Percentiles rank a stretch among this genome's conserved stretches.
Evolutionary conservation across 1,139 yeast genomes (phyloP).

Genomic region (Protomyces gravidus): DNA sequence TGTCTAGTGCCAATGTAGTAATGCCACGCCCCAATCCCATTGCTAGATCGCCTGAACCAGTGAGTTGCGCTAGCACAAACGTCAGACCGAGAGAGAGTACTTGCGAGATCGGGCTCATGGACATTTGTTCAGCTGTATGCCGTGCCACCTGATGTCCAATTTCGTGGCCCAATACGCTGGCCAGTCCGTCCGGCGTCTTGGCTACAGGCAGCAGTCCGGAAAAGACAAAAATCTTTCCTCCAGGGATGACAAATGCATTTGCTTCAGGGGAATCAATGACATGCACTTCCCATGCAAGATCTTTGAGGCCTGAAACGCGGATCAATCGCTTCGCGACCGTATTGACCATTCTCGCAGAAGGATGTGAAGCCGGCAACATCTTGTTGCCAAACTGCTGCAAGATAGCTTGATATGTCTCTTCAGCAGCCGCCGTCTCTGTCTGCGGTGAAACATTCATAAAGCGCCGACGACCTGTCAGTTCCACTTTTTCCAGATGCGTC

Average conservation of each 20-base stretch:
- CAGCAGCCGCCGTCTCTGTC: constrained; percentile 65
- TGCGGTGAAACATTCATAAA: constrained; percentile 69
- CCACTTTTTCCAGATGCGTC: constrained; percentile 29
- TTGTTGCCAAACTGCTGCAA: constrained; percentile 42
- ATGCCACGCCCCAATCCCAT: constrained; percentile 42
- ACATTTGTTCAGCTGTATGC: constrained; percentile 75
- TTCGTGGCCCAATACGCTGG: constrained; percentile 90
- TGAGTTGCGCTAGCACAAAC: constrained; percentile 49
- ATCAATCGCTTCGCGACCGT: constrained; percentile 62
- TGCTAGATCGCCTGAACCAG: constrained; percentile 40
- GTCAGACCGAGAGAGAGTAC: constrained; percentile 14
- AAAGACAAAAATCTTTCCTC: constrained; percentile 90
- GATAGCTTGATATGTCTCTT: constrained; percentile 60
- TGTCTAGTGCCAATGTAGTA: constrained; percentile 56
- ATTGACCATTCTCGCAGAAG: constrained; percentile 52
- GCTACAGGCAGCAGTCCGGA: constrained; percentile 75
- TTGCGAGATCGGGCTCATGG: constrained; percentile 27
- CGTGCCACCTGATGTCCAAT: constrained; percentile 84
- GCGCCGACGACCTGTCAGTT: constrained; percentile 52
- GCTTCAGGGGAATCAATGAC: constrained; percentile 74
- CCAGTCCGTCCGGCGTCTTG: constrained; percentile 79
- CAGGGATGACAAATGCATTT: constrained; percentile 92
- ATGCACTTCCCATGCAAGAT: constrained; percentile 72
- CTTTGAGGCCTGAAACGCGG: constrained; percentile 41
- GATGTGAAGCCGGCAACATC: constrained; percentile 44